A percentile compares a stretch with the other conserved stretches of the same genome.
These are phyloP conservation scores for Phytophthora litchii DNA, from an alignment of 352 stramenopile genomes.

Conservation along the genomic window DNA sequence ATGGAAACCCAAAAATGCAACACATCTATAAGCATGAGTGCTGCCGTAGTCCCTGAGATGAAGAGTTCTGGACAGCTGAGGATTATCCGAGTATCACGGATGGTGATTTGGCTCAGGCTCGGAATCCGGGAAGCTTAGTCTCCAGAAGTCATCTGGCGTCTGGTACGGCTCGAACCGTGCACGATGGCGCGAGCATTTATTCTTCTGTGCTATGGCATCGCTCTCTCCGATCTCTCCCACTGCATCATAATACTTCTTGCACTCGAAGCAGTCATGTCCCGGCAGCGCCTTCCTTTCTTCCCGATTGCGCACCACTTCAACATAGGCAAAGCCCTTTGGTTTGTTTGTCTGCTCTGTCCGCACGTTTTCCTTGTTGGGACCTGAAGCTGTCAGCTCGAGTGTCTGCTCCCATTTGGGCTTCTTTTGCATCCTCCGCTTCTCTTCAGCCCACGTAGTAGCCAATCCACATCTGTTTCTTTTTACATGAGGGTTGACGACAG, in stretches of 20 bases:
- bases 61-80: slow-evolving; percentile 17
- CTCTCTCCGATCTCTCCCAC: slow-evolving; percentile 50
- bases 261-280: slow-evolving; percentile 75
- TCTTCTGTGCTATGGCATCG: slow-evolving; percentile 48
- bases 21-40: slow-evolving; percentile 24
- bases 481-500: slow-evolving; percentile 5
- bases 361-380: slow-evolving; percentile 25
- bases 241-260: slow-evolving; percentile 81
- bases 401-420: slow-evolving; percentile 29
- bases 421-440: slow-evolving; percentile 41
- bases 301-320: slow-evolving; percentile 84
- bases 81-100: no score
- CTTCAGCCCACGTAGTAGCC: slow-evolving; percentile 48
- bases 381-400: slow-evolving; percentile 6
- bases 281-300: slow-evolving; percentile 61
- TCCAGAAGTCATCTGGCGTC: slow-evolving; percentile 88
- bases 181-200: slow-evolving; percentile 77
- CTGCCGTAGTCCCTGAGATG: slow-evolving; percentile 15
- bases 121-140: slow-evolving; percentile 83
- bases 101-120: slow-evolving; percentile 16
- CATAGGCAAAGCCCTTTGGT: slow-evolving; percentile 44
- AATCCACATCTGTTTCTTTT: slow-evolving; percentile 20
- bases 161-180: slow-evolving; percentile 74
- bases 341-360: slow-evolving; percentile 15
- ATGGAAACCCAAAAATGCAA: slow-evolving; percentile 32